These are phyloP conservation scores for Ustilago lituana DNA, from an alignment of 1,284 basidiomycete genomes.

Conservation along the genomic window DNA sequence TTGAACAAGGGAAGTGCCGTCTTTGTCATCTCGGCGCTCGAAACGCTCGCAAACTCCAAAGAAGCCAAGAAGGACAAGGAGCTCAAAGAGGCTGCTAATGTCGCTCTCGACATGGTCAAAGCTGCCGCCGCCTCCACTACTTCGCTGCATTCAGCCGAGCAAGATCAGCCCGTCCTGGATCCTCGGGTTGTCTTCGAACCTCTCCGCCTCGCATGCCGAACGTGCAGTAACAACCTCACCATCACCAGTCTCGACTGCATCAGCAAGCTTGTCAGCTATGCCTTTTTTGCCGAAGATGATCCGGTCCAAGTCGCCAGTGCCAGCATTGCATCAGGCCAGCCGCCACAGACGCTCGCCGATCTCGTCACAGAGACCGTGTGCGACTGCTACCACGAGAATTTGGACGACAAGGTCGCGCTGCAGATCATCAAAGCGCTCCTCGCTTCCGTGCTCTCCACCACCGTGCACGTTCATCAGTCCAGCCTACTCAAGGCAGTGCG, in stretches of 20 bases:
- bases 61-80: slow-evolving; percentile 63
- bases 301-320: slow-evolving; percentile 17
- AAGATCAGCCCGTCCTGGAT: slow-evolving; percentile 54
- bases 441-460: slow-evolving; percentile 61
- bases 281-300: slow-evolving; percentile 66
- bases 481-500: slow-evolving; percentile 69
- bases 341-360: slow-evolving; percentile 56
- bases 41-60: slow-evolving; percentile 56
- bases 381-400: slow-evolving; percentile 59
- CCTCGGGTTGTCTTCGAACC: slow-evolving; percentile 66
- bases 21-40: slow-evolving; percentile 64
- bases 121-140: slow-evolving; percentile 37
- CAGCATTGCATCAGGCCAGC: slow-evolving; percentile 29
- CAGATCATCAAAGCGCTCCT: slow-evolving; percentile 67
- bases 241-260: slow-evolving; percentile 65
- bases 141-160: slow-evolving; percentile 15
- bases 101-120: slow-evolving; percentile 65
- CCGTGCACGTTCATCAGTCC: slow-evolving; percentile 64
- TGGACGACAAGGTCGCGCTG: slow-evolving; percentile 62
- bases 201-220: slow-evolving; percentile 61
- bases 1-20: slow-evolving; percentile 60
- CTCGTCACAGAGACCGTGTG: slow-evolving; percentile 66
- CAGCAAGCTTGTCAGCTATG: slow-evolving; percentile 65
- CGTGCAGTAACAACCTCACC: slow-evolving; percentile 58
- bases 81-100: slow-evolving; percentile 54